Percentiles rank a stretch among this genome's conserved stretches.
Evolutionary conservation across 768 basidiomycete genomes (phyloP).

Genomic region (Rhodotorula babjevae): DNA sequence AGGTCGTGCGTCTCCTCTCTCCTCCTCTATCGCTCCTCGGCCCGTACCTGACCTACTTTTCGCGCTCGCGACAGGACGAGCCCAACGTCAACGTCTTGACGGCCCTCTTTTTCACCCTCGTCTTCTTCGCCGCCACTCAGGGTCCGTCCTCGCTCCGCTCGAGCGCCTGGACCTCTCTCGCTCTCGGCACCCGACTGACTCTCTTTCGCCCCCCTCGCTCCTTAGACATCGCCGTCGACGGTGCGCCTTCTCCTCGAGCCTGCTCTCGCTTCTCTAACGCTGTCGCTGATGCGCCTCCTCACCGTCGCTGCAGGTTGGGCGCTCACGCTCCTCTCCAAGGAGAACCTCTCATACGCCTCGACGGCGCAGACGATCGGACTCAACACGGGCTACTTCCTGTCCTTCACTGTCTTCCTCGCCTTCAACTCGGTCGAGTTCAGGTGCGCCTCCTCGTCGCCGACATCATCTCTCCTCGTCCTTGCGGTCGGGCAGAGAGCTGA

Average conservation of each 20-base stretch:
- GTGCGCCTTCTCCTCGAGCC: slow-evolving; percentile 44
- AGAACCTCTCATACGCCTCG: slow-evolving; percentile 91
- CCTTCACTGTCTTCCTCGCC: slow-evolving; percentile 94
- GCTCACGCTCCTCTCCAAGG: slow-evolving; percentile 67
- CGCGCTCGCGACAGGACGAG: slow-evolving; percentile 58
- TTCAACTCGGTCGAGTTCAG: slow-evolving; percentile 90
- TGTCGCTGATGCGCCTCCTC: no score
- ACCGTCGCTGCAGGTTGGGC: slow-evolving; percentile 49
- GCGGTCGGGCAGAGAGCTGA: no score
- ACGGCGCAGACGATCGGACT: slow-evolving; percentile 97
- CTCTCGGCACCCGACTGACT: slow-evolving; percentile 40
- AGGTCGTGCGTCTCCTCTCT: slow-evolving; percentile 57
- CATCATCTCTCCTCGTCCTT: not conserved
- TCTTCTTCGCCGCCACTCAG: slow-evolving; percentile 95
- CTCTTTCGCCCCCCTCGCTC: slow-evolving; percentile 53
- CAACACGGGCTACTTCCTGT: slow-evolving; percentile 89
- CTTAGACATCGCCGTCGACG: slow-evolving; percentile 95
- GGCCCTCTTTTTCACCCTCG: slow-evolving; percentile 76
- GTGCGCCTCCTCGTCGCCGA: slow-evolving; percentile 50
- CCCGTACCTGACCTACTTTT: not conserved
- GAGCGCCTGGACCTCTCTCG: not conserved
- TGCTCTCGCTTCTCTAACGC: no score
- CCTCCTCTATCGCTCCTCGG: not conserved
- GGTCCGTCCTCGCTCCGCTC: slow-evolving; percentile 53
- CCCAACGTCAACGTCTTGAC: slow-evolving; percentile 75